phyloP scores from a whole-genome alignment of 495 filamentous ascomycete genomes.

The Astrothelium macrocarpum region DNA sequence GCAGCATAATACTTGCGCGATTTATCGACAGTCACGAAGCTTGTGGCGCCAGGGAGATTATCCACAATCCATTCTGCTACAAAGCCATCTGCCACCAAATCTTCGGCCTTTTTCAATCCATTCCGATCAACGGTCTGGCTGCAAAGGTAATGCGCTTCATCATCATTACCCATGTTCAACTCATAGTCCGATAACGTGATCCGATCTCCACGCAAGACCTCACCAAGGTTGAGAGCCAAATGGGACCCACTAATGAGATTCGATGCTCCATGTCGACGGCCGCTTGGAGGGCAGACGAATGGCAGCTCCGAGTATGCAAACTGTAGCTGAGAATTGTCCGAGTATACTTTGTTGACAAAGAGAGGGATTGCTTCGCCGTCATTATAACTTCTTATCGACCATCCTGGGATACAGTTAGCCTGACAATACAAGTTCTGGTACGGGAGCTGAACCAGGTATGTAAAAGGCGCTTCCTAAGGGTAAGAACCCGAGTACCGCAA shows the following conservation, averaged over 20 bases:
- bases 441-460: slow-evolving; percentile 59
- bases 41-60: slow-evolving; percentile 86
- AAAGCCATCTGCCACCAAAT: slow-evolving; percentile 74
- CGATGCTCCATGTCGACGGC: slow-evolving; percentile 55
- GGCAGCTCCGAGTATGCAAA: slow-evolving; percentile 92
- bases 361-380: slow-evolving; percentile 75
- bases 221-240: slow-evolving; percentile 83
- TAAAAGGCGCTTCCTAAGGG: slow-evolving; percentile 56
- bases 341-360: slow-evolving; percentile 93
- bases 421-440: slow-evolving; percentile 31
- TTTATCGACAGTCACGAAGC: slow-evolving; percentile 85
- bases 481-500: slow-evolving; percentile 33
- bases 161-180: slow-evolving; percentile 69
- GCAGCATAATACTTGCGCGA: slow-evolving; percentile 85
- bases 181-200: slow-evolving; percentile 87
- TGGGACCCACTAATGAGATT: slow-evolving; percentile 70
- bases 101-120: slow-evolving; percentile 59
- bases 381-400: slow-evolving; percentile 65
- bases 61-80: slow-evolving; percentile 95
- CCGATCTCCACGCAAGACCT: slow-evolving; percentile 83
- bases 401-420: slow-evolving; percentile 28
- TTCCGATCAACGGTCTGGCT: slow-evolving; percentile 52
- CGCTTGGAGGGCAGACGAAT: slow-evolving; percentile 79
- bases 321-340: slow-evolving; percentile 82
- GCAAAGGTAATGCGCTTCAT: slow-evolving; percentile 69